These are phyloP conservation scores for Saturnispora besseyi DNA, from an alignment of 805 yeast species.

Conservation along the genomic window DNA sequence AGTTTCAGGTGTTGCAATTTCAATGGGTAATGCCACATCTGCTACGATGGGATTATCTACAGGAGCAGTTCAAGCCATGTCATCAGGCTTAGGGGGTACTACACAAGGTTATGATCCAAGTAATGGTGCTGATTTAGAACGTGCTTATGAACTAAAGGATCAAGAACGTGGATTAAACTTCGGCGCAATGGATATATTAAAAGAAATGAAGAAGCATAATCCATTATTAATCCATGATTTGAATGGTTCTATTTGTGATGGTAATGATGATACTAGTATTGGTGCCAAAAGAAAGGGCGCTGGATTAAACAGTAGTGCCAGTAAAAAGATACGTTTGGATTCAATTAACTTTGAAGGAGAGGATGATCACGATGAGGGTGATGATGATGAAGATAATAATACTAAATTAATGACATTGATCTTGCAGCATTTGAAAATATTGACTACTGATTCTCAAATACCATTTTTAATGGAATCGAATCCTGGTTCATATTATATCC, in stretches of 20 bases:
- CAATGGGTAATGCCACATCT: conserved; percentile 11
- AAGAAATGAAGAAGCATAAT: conserved; percentile 18
- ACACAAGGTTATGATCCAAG: conserved; percentile 28
- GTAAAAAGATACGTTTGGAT: conserved; percentile 10
- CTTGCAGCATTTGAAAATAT: conserved; percentile 56
- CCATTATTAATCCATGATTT: conserved; percentile 31
- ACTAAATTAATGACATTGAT: conserved; percentile 19
- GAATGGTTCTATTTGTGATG: conserved; percentile 26
- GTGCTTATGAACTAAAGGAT: conserved; percentile 27
- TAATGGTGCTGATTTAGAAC: conserved; percentile 17
- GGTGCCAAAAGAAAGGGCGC: conserved; percentile 8
- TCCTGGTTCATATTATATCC: conserved; percentile 53
- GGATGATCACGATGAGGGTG: conserved; percentile 21
- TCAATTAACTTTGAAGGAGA: conserved; percentile 24
- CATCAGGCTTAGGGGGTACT: conserved; percentile 13
- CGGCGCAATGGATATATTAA: conserved; percentile 35
- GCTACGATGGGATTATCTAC: conserved; percentile 13
- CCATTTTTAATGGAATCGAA: conserved; percentile 54
- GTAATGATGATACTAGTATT: conserved; percentile 6
- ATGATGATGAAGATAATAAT: conserved; percentile 11
- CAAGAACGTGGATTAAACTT: conserved; percentile 30
- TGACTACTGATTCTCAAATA: conserved; percentile 40
- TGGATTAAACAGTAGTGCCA: conserved; percentile 8
- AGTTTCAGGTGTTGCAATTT: conserved; percentile 25
- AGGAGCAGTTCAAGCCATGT: conserved; percentile 6